phyloP scores from a whole-genome alignment of 2,329 filamentous ascomycete species.

The Rhexocercosporidium sp. region DNA sequence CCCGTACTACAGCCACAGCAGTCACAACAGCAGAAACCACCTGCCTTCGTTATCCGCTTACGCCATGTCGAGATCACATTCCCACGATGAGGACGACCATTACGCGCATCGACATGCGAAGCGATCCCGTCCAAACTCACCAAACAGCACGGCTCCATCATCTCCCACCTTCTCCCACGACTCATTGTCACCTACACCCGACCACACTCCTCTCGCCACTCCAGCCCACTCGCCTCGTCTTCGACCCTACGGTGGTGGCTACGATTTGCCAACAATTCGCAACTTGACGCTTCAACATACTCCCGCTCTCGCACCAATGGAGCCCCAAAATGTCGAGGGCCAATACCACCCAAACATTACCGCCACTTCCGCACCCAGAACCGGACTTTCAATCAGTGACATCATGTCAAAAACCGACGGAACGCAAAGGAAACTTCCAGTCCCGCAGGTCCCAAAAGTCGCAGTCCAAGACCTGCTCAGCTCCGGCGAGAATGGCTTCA shows the following conservation, averaged over 20 bases:
- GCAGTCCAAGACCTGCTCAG: slow-evolving; percentile 85
- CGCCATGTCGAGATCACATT: slow-evolving; percentile 90
- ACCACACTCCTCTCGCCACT: slow-evolving; percentile 97
- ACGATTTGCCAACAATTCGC: slow-evolving; percentile 87
- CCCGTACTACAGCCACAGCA: slow-evolving; percentile 54
- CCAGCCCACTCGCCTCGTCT: slow-evolving; percentile 94
- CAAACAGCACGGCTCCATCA: slow-evolving; percentile 92
- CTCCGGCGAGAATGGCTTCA: slow-evolving; percentile 59
- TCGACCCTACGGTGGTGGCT: slow-evolving; percentile 70
- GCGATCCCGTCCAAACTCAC: slow-evolving; percentile 90
- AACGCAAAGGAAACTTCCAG: slow-evolving; percentile 86
- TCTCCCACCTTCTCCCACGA: slow-evolving; percentile 97
- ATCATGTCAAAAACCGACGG: slow-evolving; percentile 91
- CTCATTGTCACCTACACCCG: slow-evolving; percentile 91
- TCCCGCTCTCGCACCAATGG: slow-evolving; percentile 73
- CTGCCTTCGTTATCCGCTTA: slow-evolving; percentile 71
- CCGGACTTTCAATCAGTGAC: slow-evolving; percentile 83
- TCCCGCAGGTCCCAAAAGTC: slow-evolving; percentile 89
- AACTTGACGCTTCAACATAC: slow-evolving; percentile 69
- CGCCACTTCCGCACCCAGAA: slow-evolving; percentile 47
- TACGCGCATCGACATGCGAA: slow-evolving; percentile 78
- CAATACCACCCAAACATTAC: slow-evolving; percentile 48
- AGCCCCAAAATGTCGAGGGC: slow-evolving; percentile 48
- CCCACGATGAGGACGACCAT: slow-evolving; percentile 80
- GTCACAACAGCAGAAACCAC: slow-evolving; percentile 54